Percentiles rank a stretch among this genome's conserved stretches.
These are phyloP conservation scores for Penicillium sp. DNA, from an alignment of 2,329 filamentous ascomycete species.

Conservation along the genomic window DNA sequence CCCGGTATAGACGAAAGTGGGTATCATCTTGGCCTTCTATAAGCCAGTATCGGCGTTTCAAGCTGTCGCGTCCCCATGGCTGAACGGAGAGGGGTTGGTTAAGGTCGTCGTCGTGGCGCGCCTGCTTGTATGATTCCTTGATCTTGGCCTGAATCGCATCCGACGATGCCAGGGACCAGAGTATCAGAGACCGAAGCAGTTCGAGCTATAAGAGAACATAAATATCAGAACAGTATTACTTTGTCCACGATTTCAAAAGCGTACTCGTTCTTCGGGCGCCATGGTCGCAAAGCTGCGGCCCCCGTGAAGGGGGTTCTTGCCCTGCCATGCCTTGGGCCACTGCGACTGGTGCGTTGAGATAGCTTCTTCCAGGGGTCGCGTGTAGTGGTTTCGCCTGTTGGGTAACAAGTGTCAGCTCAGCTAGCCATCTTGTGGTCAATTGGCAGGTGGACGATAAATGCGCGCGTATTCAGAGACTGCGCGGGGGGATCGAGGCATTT, in stretches of 20 bases:
- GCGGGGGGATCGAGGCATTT: slow-evolving; percentile 11
- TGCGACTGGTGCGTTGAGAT: slow-evolving; percentile 77
- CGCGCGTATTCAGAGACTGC: slow-evolving; percentile 7
- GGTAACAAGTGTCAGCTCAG: slow-evolving; percentile 26
- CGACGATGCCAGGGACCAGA: slow-evolving; percentile 87
- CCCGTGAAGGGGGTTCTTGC: slow-evolving; percentile 75
- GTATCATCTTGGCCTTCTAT: slow-evolving; percentile 94
- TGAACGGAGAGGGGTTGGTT: slow-evolving; percentile 89
- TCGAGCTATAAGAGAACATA: slow-evolving; percentile 57
- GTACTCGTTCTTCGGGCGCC: slow-evolving; percentile 73
- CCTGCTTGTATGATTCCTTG: slow-evolving; percentile 82
- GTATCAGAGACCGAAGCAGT: slow-evolving; percentile 72
- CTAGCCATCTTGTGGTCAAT: slow-evolving; percentile 13
- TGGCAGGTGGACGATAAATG: slow-evolving; percentile 4
- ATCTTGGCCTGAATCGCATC: slow-evolving; percentile 76
- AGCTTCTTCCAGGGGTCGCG: slow-evolving; percentile 88
- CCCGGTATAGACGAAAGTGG: slow-evolving; percentile 85
- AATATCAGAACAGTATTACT: slow-evolving; percentile 2
- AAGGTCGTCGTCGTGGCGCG: slow-evolving; percentile 67
- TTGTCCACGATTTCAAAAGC: slow-evolving; percentile 19
- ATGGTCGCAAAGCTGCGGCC: slow-evolving; percentile 76
- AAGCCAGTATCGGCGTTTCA: slow-evolving; percentile 89
- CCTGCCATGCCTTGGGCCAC: slow-evolving; percentile 81
- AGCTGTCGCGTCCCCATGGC: slow-evolving; percentile 81
- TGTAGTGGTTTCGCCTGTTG: slow-evolving; percentile 79